Evolutionary conservation across 2,329 filamentous ascomycete genomes (phyloP).

Genomic region (Chaetomiaceae sp.): DNA sequence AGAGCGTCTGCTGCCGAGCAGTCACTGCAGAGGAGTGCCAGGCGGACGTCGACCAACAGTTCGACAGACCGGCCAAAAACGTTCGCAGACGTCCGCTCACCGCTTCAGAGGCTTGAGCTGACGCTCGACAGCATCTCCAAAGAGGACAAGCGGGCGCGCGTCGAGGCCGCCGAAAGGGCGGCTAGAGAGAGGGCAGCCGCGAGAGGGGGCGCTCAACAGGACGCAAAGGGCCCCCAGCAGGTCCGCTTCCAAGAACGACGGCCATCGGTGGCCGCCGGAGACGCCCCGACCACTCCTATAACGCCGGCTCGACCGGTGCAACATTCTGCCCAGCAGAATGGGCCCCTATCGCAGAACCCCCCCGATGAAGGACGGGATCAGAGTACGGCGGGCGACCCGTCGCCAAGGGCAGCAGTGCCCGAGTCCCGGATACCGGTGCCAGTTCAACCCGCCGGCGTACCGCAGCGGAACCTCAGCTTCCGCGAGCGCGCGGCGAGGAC

Average conservation of each 20-base stretch:
- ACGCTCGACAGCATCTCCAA: conserved; percentile 91
- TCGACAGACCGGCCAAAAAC: conserved; percentile 47
- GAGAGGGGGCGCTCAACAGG: conserved; percentile 21
- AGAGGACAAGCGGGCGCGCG: conserved; percentile 83
- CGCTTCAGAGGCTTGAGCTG: conserved; percentile 87
- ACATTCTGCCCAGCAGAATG: conserved; percentile 26
- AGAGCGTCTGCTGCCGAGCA: conserved; percentile 29
- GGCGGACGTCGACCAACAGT: conserved; percentile 37
- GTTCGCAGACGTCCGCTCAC: conserved; percentile 79
- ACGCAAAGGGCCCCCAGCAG: conserved; percentile 28
- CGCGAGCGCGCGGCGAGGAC: conserved; percentile 52
- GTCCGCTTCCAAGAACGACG: conserved; percentile 33
- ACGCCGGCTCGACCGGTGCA: conserved; percentile 25
- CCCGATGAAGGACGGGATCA: conserved; percentile 31
- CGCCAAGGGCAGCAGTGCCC: conserved; percentile 26
- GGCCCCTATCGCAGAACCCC: conserved; percentile 32
- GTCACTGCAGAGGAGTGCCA: conserved; percentile 27
- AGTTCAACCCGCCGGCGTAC: conserved; percentile 32
- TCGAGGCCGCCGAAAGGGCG: conserved; percentile 74
- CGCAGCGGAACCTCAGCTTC: conserved; percentile 56
- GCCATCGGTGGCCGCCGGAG: conserved; percentile 24
- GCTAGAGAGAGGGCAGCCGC: conserved; percentile 52
- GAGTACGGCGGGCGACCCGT: conserved; percentile 28
- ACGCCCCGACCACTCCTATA: conserved; percentile 26
- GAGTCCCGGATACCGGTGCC: conserved; percentile 29